Evolutionary conservation across 306 rosid species (phyloP).

Genomic region (Dalbergia cultrata): DNA sequence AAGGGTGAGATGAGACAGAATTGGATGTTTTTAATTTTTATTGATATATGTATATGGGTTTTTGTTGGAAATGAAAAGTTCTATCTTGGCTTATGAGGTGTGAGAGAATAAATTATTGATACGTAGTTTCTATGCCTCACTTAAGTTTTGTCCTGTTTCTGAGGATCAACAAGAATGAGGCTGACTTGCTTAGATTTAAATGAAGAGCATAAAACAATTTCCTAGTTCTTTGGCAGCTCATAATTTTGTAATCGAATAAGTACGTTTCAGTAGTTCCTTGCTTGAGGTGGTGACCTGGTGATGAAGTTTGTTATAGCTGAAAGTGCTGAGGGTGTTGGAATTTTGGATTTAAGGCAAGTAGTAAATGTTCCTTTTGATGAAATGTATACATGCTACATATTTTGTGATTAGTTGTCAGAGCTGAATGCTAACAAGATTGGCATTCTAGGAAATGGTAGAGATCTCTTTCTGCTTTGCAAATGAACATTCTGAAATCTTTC

Average conservation of each 20-base stretch:
- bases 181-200: too few species aligned
- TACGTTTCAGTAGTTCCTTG: not conserved
- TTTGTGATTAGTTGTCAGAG: not conserved
- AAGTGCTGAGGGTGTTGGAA: not conserved
- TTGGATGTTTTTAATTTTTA: not conserved
- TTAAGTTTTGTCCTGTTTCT: too few species aligned
- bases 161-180: too few species aligned
- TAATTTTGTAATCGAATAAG: too few species aligned
- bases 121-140: too few species aligned
- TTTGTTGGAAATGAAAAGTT: too few species aligned
- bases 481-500: slow-evolving; percentile 20
- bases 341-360: not conserved
- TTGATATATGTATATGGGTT: too few species aligned
- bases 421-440: slow-evolving; percentile 5
- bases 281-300: slow-evolving; percentile 18
- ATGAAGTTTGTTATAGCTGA: slow-evolving; percentile 7
- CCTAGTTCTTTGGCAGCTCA: too few species aligned
- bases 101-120: too few species aligned
- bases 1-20: not conserved
- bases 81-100: too few species aligned
- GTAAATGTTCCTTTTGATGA: not conserved
- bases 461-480: slow-evolving; percentile 26
- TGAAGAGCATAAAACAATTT: too few species aligned
- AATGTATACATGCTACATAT: not conserved
- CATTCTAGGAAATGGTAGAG: slow-evolving; percentile 34